Base-by-base conservation (phyloP, 1,284 basidiomycete genomes). In the Farysia itapuensis region DNA sequence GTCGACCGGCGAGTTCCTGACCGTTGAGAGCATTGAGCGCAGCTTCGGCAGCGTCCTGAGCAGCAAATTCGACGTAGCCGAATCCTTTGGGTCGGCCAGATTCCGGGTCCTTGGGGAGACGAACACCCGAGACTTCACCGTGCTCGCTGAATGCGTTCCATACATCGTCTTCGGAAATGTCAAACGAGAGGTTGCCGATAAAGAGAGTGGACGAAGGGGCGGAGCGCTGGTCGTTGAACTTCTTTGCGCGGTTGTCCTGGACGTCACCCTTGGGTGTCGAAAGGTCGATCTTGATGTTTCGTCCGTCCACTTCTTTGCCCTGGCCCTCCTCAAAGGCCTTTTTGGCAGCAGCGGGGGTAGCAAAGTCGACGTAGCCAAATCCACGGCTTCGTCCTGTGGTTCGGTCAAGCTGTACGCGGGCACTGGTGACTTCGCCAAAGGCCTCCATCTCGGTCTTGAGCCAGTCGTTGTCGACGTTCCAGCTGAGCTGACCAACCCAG, bases 391-490 rank as follows among this genome's bases (percentile, higher is more conserved):
- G 65, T 49, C 72, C 67, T 21, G 87, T 84, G 64, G 87, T 86
- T 60, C 91, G 89, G 79, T 98, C 92, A 79, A 86, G 87, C 79
- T 92, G 88, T 54, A 99, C 92, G 23, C 85, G 86, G 13, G 90
- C 91, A 26, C 85, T 85, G 63, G 86, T 83, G 64, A 99, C 85
- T 78, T 92, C 87, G 53, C 94, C 94, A 73, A 86, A 93, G 43
- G 83, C 81, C 37, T 86, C 85, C 70, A 99, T 97, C 79, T 96
- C 94, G 78, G 86, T 84, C 42, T 86, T 84, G 64, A 98, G 85
- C 84, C 92, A 91, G 79, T 96, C 94, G 78, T 92, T 89, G 82
- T 97, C 94, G 66, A 98, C 87, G 78, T 91, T 92, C 92, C 92
- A 99, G 24, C 90, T 94, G 39, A 99, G 83, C 60, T 85, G 85